Evolutionary conservation across 129 eudicot species (phyloP).

Genomic region (Flaveria ramosissima): DNA sequence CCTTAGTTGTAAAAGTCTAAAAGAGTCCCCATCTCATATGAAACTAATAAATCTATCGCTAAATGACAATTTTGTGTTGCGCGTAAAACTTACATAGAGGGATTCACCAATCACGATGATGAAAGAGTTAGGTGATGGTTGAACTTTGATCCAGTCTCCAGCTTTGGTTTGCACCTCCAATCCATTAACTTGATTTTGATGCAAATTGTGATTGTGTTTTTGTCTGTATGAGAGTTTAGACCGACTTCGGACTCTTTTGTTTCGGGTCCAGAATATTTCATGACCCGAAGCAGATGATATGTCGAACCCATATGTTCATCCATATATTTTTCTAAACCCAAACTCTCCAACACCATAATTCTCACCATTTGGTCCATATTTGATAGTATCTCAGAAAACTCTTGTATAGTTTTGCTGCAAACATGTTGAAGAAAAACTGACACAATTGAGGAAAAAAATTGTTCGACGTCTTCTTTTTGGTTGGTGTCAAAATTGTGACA

Average conservation of each 20-base stretch:
- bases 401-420: constrained; percentile 47
- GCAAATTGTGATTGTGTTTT: constrained; percentile 67
- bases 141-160: constrained; percentile 55
- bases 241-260: constrained; percentile 51
- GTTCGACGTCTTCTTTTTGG: no score
- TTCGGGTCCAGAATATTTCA: constrained; percentile 60
- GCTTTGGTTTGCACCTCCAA: constrained; percentile 57
- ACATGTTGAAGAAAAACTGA: background rate
- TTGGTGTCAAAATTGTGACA: no score
- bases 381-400: constrained; percentile 48
- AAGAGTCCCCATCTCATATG: background rate
- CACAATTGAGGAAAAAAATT: background rate
- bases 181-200: constrained; percentile 56
- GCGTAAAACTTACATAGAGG: constrained; percentile 42
- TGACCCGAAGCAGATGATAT: constrained; percentile 57
- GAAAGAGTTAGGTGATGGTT: constrained; percentile 54
- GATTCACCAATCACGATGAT: constrained; percentile 76
- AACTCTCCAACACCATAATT: constrained; percentile 65
- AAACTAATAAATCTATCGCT: background rate
- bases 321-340: constrained; percentile 51
- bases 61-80: background rate
- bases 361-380: constrained; percentile 59
- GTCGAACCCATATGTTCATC: constrained; percentile 63
- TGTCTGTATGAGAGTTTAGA: constrained; percentile 59
- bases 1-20: no score